These are phyloP conservation scores for Backusella tuberculispora DNA, from an alignment of 192 early-diverging fungal species.

Conservation along the genomic window DNA sequence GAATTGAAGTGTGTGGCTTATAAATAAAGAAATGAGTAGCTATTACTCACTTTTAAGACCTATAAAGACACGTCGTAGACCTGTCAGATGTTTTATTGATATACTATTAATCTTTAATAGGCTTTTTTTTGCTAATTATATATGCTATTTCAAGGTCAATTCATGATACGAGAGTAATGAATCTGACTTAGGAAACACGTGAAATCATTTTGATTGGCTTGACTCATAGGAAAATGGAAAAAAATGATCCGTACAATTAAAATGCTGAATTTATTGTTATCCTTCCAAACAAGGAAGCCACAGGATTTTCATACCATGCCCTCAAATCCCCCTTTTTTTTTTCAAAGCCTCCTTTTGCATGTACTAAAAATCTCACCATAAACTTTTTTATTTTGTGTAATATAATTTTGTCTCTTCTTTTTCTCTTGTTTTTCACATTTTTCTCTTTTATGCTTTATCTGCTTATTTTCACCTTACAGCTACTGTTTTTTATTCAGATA, in stretches of 20 bases:
- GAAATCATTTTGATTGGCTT: slow-evolving; percentile 4
- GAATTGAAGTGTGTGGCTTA: slow-evolving; percentile 1
- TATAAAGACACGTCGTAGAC: background rate
- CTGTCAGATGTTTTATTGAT: background rate
- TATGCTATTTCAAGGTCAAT: background rate
- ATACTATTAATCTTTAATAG: background rate
- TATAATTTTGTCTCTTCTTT: background rate
- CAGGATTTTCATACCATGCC: background rate
- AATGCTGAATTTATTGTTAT: background rate
- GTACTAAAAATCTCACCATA: background rate
- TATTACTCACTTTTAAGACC: background rate
- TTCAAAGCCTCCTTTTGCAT: slow-evolving; percentile 10
- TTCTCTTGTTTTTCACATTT: background rate
- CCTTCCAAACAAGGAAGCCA: background rate
- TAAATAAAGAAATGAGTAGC: background rate
- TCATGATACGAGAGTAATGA: background rate
- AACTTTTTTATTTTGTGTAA: slow-evolving; percentile 1
- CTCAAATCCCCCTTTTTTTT: background rate
- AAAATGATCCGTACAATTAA: background rate
- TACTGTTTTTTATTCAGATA: slow-evolving; percentile 9
- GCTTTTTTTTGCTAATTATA: background rate
- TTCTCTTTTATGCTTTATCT: background rate
- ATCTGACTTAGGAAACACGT: background rate
- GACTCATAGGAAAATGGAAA: slow-evolving; percentile 3
- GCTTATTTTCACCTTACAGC: background rate